Evolutionary conservation across 164 flowering plant genomes (phyloP).

Genomic region (Tinospora cordifolia): DNA sequence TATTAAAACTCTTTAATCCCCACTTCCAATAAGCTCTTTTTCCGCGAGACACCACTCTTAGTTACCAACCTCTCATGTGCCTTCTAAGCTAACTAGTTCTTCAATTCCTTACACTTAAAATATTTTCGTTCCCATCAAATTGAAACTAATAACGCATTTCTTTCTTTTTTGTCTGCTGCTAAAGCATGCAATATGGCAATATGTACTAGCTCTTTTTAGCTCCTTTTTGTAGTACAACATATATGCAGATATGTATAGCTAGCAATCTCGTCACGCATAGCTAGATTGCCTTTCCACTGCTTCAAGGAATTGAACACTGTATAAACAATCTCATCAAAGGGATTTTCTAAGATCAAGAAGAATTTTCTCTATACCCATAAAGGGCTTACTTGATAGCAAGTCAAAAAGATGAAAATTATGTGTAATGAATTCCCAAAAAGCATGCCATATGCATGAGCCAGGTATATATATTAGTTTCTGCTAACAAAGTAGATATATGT

Average conservation of each 20-base stretch:
- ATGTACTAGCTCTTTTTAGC: no score
- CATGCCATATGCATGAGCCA: constrained; percentile 11
- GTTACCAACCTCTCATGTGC: no score
- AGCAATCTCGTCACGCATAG: background rate
- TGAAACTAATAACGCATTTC: background rate
- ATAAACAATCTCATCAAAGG: background rate
- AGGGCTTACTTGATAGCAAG: constrained; percentile 1
- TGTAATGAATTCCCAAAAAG: constrained; percentile 11
- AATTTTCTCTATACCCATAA: constrained; percentile 1
- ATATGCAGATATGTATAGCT: background rate
- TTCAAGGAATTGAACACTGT: background rate
- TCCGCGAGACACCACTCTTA: no score
- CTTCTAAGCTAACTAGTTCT: no score
- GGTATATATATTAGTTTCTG: background rate
- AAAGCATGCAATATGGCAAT: background rate
- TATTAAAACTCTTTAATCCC: no score
- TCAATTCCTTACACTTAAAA: no score
- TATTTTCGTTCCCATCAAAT: no score
- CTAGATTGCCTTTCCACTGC: background rate
- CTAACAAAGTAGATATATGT: background rate
- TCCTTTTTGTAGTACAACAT: no score
- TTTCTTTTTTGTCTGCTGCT: background rate
- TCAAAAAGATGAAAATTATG: constrained; percentile 11
- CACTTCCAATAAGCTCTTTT: no score
- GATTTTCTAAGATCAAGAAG: constrained; percentile 12